Evolutionary conservation across 495 filamentous ascomycete genomes (phyloP), one percentile per base, ranked within the genome.

Genomic region (Hyaloscypha hepaticicola): DNA sequence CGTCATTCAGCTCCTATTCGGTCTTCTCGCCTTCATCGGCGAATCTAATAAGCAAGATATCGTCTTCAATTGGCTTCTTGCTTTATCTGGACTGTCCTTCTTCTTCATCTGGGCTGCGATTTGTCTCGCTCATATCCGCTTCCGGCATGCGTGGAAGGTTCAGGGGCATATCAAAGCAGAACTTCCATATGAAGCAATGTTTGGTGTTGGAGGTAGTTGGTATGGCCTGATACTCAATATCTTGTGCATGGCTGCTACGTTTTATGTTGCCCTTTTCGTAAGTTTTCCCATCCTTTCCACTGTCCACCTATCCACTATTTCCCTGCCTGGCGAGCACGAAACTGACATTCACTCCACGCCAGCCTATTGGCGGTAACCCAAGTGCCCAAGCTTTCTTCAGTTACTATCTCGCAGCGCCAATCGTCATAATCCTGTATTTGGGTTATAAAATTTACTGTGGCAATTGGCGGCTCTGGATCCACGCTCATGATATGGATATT

Each of bases 101-200:
- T 88, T 98, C 78, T 91, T 97, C 79, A 97, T 92, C 49, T 97
- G 94, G 94, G 88, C 87, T 55, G 91, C 88, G 38, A 90, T 97
- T 74, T 96, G 91, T 72, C 76, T 94, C 0, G 81, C 85, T 0
- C 94, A 98, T 75, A 95, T 97, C 76, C 90, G 92, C 31, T 98
- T 98, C 83, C 91, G 94, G 38, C 76, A 79, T 2, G 94, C 87
- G 12, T 97, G 93, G 94, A 77, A 76, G 8, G 60, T 79, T 1
- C 85, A 91, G 55, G 90, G 90, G 52, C 88, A 91, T 73, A 78
- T 76, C 19, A 76, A 92, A n/a, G 77, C 88, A 29, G 90, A 96
- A 64, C 77, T 97, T 12, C 86, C 91, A 2, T 98, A 92, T 81
- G 77, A 72, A 12, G 90, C 90, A 4, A 91, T 95, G 69, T 84